A percentile compares a stretch with the other conserved stretches of the same genome.
phyloP scores from a whole-genome alignment of 2,329 filamentous ascomycete species.

The Hawksworthiomyces lignivorus region DNA sequence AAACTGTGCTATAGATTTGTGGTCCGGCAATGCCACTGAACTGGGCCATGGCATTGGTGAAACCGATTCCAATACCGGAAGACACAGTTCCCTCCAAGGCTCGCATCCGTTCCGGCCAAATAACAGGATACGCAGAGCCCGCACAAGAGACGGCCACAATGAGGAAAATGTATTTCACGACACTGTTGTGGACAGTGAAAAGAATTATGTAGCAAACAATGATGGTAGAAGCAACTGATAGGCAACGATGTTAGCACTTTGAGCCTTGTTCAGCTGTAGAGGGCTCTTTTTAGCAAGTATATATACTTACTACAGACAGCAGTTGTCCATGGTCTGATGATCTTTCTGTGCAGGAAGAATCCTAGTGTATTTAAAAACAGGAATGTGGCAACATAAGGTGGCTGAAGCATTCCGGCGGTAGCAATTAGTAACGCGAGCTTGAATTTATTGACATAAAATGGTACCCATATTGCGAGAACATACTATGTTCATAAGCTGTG shows the following conservation, averaged over 20 bases:
- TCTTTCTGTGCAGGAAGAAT: slow-evolving; percentile 26
- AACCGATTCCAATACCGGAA: slow-evolving; percentile 31
- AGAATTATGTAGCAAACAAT: slow-evolving; percentile 33
- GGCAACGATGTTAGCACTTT: background rate
- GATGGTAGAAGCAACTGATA: slow-evolving; percentile 25
- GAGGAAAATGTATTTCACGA: slow-evolving; percentile 29
- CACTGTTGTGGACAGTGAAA: slow-evolving; percentile 24
- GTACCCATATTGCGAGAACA: slow-evolving; percentile 1
- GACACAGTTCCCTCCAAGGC: slow-evolving; percentile 31
- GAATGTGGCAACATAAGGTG: slow-evolving; percentile 30
- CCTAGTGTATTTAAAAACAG: slow-evolving; percentile 29
- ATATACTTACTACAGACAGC: slow-evolving; percentile 27
- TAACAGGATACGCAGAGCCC: slow-evolving; percentile 33
- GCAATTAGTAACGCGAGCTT: no score
- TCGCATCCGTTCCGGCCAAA: slow-evolving; percentile 36
- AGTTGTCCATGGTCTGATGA: slow-evolving; percentile 29
- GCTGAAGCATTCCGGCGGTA: no score
- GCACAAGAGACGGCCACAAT: slow-evolving; percentile 29
- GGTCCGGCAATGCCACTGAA: slow-evolving; percentile 33
- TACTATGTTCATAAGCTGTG: slow-evolving; percentile 36
- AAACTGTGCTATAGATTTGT: slow-evolving; percentile 31
- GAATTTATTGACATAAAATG: background rate
- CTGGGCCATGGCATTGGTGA: slow-evolving; percentile 35
- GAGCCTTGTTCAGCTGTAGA: no score
- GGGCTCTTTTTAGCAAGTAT: no score